Percentiles rank a stretch among this genome's conserved stretches.
Evolutionary conservation across 2,329 filamentous ascomycete genomes (phyloP).

Genomic region (Teratosphaeria pseudoeucalypti): DNA sequence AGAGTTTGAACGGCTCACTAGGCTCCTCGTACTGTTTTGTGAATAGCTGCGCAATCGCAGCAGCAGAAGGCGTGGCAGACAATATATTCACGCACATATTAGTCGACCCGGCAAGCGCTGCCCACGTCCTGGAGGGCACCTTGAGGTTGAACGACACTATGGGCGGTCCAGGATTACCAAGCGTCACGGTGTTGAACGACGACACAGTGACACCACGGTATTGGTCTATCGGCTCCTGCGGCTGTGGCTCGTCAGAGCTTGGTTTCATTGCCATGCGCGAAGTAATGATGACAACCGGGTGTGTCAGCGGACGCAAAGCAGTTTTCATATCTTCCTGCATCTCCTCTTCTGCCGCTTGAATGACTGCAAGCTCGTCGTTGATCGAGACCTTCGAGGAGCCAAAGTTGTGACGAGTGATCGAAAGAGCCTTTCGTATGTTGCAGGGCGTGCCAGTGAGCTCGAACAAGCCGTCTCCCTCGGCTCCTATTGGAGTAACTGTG

Average conservation of each 20-base stretch:
- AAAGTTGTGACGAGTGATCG: background rate
- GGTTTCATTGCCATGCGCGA: constrained; percentile 8
- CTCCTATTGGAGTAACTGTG: background rate
- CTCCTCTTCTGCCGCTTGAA: background rate
- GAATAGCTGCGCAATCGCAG: constrained; percentile 24
- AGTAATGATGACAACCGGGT: constrained; percentile 49
- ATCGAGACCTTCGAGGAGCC: background rate
- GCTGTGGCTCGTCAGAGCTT: background rate
- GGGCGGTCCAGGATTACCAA: constrained; percentile 37
- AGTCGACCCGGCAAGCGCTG: constrained; percentile 35
- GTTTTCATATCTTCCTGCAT: background rate
- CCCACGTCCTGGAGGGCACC: constrained; percentile 45
- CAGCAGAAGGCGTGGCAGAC: constrained; percentile 18
- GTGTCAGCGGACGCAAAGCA: constrained; percentile 39
- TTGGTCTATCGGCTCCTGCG: background rate
- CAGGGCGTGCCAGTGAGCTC: background rate
- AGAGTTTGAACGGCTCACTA: constrained; percentile 11
- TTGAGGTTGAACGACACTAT: constrained; percentile 54
- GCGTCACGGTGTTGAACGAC: constrained; percentile 49
- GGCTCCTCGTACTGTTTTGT: constrained; percentile 16
- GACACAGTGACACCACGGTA: constrained; percentile 48
- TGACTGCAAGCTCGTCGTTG: background rate
- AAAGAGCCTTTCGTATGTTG: background rate
- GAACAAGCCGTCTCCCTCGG: background rate
- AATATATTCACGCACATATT: constrained; percentile 45